phyloP scores from a whole-genome alignment of 208 protist species.

The Vickermania ingenoplastis region DNA sequence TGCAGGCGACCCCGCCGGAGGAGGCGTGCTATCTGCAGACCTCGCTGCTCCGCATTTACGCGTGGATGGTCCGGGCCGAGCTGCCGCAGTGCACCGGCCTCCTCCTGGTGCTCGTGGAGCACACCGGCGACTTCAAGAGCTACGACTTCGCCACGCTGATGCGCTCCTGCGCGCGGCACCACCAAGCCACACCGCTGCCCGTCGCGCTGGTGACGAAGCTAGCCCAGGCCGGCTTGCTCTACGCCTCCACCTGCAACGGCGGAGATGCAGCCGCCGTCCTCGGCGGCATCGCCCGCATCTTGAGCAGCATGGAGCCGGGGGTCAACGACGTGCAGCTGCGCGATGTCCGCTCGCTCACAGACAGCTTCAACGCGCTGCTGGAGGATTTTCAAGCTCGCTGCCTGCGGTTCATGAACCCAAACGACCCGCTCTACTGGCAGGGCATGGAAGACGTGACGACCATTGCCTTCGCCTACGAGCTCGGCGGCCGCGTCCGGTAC shows the following conservation, averaged over 20 bases:
- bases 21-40: slow-evolving; percentile 21
- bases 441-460: slow-evolving; percentile 44
- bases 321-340: slow-evolving; percentile 11
- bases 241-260: slow-evolving; percentile 26
- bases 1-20: slow-evolving; percentile 22
- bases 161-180: slow-evolving; percentile 41
- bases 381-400: slow-evolving; percentile 55
- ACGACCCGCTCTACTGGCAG: slow-evolving; percentile 34
- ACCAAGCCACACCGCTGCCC: slow-evolving; percentile 42
- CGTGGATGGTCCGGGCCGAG: slow-evolving; percentile 73
- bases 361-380: slow-evolving; percentile 48
- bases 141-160: slow-evolving; percentile 49
- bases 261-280: slow-evolving; percentile 43
- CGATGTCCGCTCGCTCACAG: slow-evolving; percentile 35
- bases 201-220: slow-evolving; percentile 43
- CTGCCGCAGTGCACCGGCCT: slow-evolving; percentile 36
- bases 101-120: slow-evolving; percentile 44
- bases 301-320: slow-evolving; percentile 28
- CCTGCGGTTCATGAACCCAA: slow-evolving; percentile 37
- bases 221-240: slow-evolving; percentile 30
- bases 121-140: slow-evolving; percentile 30
- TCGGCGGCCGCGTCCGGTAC: slow-evolving; percentile 59
- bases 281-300: slow-evolving; percentile 30
- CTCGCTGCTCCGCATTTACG: slow-evolving; percentile 53
- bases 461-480: slow-evolving; percentile 75